Percentiles rank a stretch among this genome's conserved stretches.
phyloP scores from a whole-genome alignment of 1,139 yeast genomes.

The Pneumocystis oryctolagi region DNA sequence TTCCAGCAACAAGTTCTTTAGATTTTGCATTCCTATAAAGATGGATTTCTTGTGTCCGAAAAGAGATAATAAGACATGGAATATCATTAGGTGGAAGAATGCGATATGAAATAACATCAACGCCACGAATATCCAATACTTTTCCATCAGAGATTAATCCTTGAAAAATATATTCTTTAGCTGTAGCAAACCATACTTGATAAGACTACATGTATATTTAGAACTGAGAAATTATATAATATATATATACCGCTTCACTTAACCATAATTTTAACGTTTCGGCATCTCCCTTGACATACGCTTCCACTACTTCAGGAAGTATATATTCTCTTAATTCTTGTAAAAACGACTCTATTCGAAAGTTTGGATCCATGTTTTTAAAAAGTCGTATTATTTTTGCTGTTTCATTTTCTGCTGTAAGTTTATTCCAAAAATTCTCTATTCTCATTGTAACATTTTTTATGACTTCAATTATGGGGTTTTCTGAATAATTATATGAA shows the following conservation, averaged over 20 bases:
- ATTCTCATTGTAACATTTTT: slow-evolving; percentile 70
- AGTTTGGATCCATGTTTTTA: slow-evolving; percentile 78
- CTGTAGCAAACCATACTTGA: slow-evolving; percentile 87
- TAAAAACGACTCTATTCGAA: slow-evolving; percentile 65
- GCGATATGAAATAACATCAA: slow-evolving; percentile 81
- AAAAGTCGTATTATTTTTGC: slow-evolving; percentile 80
- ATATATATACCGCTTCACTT: slow-evolving; percentile 51
- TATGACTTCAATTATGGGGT: slow-evolving; percentile 68
- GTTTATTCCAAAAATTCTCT: slow-evolving; percentile 36
- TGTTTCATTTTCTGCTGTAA: slow-evolving; percentile 91
- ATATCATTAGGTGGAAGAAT: slow-evolving; percentile 78
- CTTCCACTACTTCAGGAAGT: slow-evolving; percentile 89
- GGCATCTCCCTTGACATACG: slow-evolving; percentile 85
- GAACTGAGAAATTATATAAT: background rate
- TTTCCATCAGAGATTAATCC: slow-evolving; percentile 84
- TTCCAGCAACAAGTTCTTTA: slow-evolving; percentile 91
- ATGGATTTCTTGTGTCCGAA: slow-evolving; percentile 94
- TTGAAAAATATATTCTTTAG: slow-evolving; percentile 83
- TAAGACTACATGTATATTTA: slow-evolving; percentile 35
- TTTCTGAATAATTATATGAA: slow-evolving; percentile 76
- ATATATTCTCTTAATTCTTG: slow-evolving; percentile 80
- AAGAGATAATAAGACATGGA: slow-evolving; percentile 86
- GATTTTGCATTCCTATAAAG: slow-evolving; percentile 78
- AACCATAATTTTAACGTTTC: slow-evolving; percentile 75
- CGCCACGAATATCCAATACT: slow-evolving; percentile 88